Base-by-base conservation (phyloP, 495 filamentous ascomycete genomes). In the Apodospora peruviana region DNA sequence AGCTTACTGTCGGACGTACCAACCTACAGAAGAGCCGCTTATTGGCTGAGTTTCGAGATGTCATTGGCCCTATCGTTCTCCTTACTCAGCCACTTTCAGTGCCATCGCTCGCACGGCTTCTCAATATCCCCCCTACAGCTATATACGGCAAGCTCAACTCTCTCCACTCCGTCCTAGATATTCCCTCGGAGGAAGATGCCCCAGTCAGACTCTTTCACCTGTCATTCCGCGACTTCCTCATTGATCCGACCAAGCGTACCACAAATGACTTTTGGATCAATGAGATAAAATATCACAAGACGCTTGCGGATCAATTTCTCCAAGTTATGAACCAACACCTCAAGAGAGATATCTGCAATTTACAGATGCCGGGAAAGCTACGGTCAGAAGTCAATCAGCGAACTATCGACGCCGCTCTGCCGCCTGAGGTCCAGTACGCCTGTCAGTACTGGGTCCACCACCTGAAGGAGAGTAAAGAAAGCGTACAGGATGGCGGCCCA, bases 151-250 rank as follows among this genome's bases (percentile, higher is more conserved):
- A n/a, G n/a, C n/a, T n/a, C n/a, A n/a, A n/a, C n/a, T n/a, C n/a
- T n/a, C n/a, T n/a, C n/a, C n/a, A n/a, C n/a, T n/a, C n/a, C n/a
- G 59, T 74, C 34, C 50, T 76, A 1, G 45, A 60, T 45, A 56
- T 73, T 27, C 61, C 68, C 37, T 43, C 61, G 2, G 47, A 68
- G 22, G 0, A 36, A 16, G 36, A 44, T 18, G n/a, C 21, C 10
- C 63, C 49, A n/a, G n/a, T n/a, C n/a, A n/a, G n/a, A n/a, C n/a
- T n/a, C n/a, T n/a, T n/a, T n/a, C n/a, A n/a, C n/a, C 66, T 61
- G 14, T 77, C 74, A n/a, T 75, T 81, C 50, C 73, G 71, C 39
- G 76, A 79, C 52, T 79, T 72, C 52, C 67, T 81, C 12, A 41
- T 78, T 37, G 62, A 73, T 53, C 38, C 51, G 36, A 44, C 27